Evolutionary conservation across 305 asterid species (phyloP).

Genomic region (Solanum hybrid): DNA sequence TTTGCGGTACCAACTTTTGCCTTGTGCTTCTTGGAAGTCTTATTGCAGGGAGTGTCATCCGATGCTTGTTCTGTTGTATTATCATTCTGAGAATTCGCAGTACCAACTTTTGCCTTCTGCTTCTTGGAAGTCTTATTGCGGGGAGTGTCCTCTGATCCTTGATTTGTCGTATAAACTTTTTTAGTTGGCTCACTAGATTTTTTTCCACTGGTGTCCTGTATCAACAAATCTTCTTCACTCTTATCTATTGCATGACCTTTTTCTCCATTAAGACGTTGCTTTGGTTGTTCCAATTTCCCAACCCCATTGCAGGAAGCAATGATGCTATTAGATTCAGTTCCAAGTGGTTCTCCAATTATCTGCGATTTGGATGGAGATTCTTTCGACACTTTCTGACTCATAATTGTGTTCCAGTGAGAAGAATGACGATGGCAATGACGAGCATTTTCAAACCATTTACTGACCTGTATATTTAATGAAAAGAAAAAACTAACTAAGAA

Average conservation of each 20-base stretch:
- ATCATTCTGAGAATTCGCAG: not conserved
- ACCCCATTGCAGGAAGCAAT: conserved; percentile 10
- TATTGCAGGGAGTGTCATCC: not conserved
- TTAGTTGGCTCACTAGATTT: not conserved
- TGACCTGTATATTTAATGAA: conserved; percentile 29
- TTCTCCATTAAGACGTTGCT: not conserved
- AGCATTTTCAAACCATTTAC: conserved; percentile 85
- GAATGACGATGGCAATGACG: conserved; percentile 74
- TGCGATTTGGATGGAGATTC: conserved; percentile 10
- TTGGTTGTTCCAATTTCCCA: conserved; percentile 3
- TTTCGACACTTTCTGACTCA: conserved; percentile 5
- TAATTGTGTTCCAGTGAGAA: conserved; percentile 27
- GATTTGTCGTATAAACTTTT: not conserved
- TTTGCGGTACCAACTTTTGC: not conserved
- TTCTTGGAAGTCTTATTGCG: conserved; percentile 1
- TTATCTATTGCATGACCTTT: not conserved
- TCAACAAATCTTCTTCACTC: not conserved
- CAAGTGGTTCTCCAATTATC: conserved; percentile 18
- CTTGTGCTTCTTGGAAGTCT: conserved; percentile 11
- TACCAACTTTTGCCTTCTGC: conserved; percentile 12
- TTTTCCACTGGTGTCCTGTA: not conserved
- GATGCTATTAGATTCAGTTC: conserved; percentile 17
- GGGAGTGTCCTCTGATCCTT: conserved; percentile 1
- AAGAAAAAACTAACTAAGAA: not conserved
- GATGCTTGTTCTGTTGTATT: conserved; percentile 4